Conservation (phyloP, 2,329 filamentous ascomycete species). For the Lojkania enalia region DNA sequence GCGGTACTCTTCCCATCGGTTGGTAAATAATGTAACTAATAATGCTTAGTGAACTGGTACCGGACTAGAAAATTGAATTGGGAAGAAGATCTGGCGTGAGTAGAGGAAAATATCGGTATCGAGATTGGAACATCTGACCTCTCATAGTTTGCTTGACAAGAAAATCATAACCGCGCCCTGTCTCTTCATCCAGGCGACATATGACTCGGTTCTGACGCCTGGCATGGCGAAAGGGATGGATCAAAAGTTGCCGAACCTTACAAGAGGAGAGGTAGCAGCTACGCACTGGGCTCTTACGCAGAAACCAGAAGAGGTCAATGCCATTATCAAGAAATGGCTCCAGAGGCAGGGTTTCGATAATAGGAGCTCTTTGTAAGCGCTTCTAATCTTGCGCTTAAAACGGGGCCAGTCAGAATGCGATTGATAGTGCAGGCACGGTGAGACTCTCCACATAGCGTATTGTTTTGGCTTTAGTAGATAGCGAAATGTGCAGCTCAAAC, state of each 20-base stretch:
- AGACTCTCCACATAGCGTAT: constrained; percentile 3
- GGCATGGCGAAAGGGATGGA: constrained; percentile 74
- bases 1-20: too few relatives aligned
- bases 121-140: constrained; percentile 12
- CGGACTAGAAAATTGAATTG: constrained; percentile 72
- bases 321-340: constrained; percentile 68
- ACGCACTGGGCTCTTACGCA: constrained; percentile 85
- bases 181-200: constrained; percentile 73
- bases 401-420: background rate
- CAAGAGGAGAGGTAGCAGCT: constrained; percentile 66
- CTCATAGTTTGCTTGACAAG: constrained; percentile 29
- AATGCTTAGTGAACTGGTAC: constrained; percentile 76
- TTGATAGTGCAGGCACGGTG: constrained; percentile 6
- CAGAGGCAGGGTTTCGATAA: constrained; percentile 56
- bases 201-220: constrained; percentile 73
- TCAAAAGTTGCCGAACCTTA: constrained; percentile 65
- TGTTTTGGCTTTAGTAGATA: constrained; percentile 7
- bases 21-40: constrained; percentile 20
- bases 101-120: constrained; percentile 2
- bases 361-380: constrained; percentile 50
- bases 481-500: constrained; percentile 9
- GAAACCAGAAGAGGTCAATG: constrained; percentile 70
- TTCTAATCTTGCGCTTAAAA: background rate
- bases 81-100: constrained; percentile 67
- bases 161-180: constrained; percentile 53